Evolutionary conservation across 352 stramenopile species (phyloP), one percentile per base, ranked within the genome.

Genomic region (Globisporangium takayamanum): DNA sequence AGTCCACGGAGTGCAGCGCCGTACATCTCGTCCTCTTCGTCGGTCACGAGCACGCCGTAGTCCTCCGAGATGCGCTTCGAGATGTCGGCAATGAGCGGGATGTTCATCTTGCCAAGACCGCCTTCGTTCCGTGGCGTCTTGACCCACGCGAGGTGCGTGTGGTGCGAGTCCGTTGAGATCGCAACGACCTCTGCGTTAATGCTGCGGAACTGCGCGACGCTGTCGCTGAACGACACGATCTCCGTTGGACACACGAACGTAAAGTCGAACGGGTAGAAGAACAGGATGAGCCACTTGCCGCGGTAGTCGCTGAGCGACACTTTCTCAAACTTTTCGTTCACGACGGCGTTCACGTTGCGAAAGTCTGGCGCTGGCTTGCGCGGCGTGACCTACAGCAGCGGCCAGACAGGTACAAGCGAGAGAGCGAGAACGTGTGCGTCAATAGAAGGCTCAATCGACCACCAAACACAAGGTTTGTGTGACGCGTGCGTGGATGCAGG

Each of bases 211-310:
- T 70, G 56, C 16, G 79, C 68, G 25, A 85, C 69, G 41, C 65
- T 84, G 70, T 92, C 85, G 54, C 76, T 89, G 61, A 91, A 93
- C 68, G 73, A 86, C 57, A 89, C 70, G 53, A 92, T 94, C 66
- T 93, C 79, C 15, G 85, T 93, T 7, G 83, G 83, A 55, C 84
- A 93, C 63, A 94, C 82, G 53, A 94, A 94, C 28, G 84, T 94
- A 52, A 92, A 92, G 68, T 92, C 83, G 69, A 92, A 89, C 11
- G 79, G 83, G 74, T 92, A 94, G 72, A 94, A 94, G 67, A 94
- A 92, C 2, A 94, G 72, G 57, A 94, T 80, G 50, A 93, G 74
- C 79, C 80, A 93, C 68, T 93, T 82, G 66, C 70, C 68, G 56
- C 67, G 68, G 72, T 89, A 89, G 65, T 93, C 73, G 59, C 69